Base-by-base conservation (phyloP, 1,284 basidiomycete genomes). In the Macrocystidia cucumis region DNA sequence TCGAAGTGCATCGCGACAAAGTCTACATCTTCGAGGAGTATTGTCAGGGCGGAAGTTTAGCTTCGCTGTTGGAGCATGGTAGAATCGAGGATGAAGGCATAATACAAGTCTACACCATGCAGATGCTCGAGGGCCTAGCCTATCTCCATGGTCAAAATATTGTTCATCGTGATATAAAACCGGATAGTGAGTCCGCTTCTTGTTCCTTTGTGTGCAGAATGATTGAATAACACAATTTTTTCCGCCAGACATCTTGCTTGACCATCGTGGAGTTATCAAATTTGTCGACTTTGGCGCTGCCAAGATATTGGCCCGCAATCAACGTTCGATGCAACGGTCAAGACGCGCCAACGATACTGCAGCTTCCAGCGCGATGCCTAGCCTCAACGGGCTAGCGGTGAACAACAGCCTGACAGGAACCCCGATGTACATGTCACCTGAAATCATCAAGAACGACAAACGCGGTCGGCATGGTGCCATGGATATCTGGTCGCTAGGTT, bases 401-500 rank as follows among this genome's bases (percentile, higher is more conserved):
- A 88, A 86, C 59, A 88, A 88, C 60, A 89, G 87, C 52, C 65
- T 97, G 21, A 97, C 95, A 2, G 96, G 96, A 9, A 99, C 96
- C 12, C 96, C 96, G 0, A 98, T 98, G 95, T 99, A 98, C 62
- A 97, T 99, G 89, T 95, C 91, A 7, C 96, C 96, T 1, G 96
- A 99, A 56, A 84, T 98, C 32, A 98, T 99, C 67, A 92, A 97
- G 62, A 91, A 84, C 49, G 86, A 90, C 47, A 80, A 70, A 46
- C 78, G 83, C 11, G 89, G 91, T 19, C 72, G 85, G 37, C 80
- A 89, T 42, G 95, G 95, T n/a, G 92, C 96, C 2, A 96, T 97
- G 80, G 96, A 99, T 55, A 84, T 99, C 29, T 99, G 96, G 96
- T 87, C 86, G 20, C 62, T 98, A 40, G 96, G 96, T 4, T 98